Evolutionary conservation across 1,284 basidiomycete species (phyloP).

Genomic region (Puccinia novopanici): DNA sequence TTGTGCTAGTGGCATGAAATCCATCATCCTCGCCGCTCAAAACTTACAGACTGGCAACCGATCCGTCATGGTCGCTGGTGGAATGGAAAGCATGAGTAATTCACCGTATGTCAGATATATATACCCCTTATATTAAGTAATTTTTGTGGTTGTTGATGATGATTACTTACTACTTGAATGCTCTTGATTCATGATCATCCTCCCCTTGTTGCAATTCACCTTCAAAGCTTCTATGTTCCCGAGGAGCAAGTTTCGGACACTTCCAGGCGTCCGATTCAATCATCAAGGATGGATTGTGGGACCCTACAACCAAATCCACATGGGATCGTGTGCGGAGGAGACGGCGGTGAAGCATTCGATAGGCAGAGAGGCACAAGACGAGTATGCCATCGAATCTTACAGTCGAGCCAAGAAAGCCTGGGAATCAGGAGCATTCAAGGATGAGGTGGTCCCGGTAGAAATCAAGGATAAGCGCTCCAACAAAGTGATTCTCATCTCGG

Average conservation of each 20-base stretch:
- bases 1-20: conserved; percentile 62
- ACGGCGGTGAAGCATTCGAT: conserved; percentile 60
- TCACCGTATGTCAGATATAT: conserved; percentile 57
- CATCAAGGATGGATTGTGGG: conserved; percentile 89
- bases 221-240: conserved; percentile 79
- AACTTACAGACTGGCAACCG: conserved; percentile 61
- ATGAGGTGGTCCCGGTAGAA: conserved; percentile 88
- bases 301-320: conserved; percentile 94
- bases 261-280: conserved; percentile 83
- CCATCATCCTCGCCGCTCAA: conserved; percentile 61
- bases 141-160: conserved; percentile 17
- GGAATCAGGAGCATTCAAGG: conserved; percentile 78
- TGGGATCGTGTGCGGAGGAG: conserved; percentile 72
- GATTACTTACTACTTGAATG: conserved; percentile 23
- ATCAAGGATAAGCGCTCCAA: conserved; percentile 88
- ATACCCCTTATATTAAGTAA: background rate
- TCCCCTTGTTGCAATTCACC: background rate
- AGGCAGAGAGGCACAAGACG: conserved; percentile 61
- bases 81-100: conserved; percentile 63
- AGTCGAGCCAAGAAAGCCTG: conserved; percentile 87
- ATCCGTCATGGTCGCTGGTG: conserved; percentile 61
- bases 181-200: conserved; percentile 50
- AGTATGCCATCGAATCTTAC: conserved; percentile 90
- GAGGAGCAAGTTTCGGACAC: conserved; percentile 84
- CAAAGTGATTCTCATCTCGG: conserved; percentile 74